Conservation (phyloP, 208 protist genomes). For the Angomonas ambiguus region DNA sequence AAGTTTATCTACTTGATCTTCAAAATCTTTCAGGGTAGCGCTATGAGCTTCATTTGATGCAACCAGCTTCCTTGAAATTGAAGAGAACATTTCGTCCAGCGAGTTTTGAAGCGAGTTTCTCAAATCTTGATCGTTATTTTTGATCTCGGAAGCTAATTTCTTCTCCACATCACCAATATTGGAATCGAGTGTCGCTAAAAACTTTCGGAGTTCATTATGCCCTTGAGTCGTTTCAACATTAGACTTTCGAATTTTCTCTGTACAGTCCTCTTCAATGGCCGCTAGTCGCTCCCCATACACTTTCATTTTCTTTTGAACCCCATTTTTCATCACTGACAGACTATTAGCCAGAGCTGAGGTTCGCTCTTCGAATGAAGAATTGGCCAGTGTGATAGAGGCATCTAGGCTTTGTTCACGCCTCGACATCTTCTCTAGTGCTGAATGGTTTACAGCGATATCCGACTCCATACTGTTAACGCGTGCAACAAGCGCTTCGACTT, state of each 20-base stretch:
- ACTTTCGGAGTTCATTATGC: slow-evolving; percentile 1
- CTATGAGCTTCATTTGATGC: not conserved
- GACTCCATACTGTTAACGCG: not conserved
- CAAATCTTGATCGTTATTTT: not conserved
- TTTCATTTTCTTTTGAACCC: not conserved
- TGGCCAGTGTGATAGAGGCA: not conserved
- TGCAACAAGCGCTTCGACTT: not conserved
- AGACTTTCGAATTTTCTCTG: not conserved
- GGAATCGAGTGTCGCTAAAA: not conserved
- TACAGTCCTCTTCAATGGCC: not conserved
- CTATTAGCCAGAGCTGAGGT: not conserved
- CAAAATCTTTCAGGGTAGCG: not conserved
- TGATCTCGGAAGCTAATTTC: not conserved
- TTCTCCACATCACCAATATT: slow-evolving; percentile 1
- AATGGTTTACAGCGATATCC: not conserved
- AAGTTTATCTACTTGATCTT: slow-evolving; percentile 8
- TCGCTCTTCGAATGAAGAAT: not conserved
- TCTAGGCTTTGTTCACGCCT: not conserved
- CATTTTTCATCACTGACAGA: not conserved
- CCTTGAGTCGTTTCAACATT: not conserved
- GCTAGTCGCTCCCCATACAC: not conserved
- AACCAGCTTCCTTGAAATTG: not conserved
- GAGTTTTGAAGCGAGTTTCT: not conserved
- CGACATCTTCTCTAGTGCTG: not conserved
- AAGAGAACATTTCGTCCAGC: not conserved